Evolutionary conservation across 192 early-diverging fungal species (phyloP), one percentile per base, ranked within the genome.

Genomic region (Neocallimastix lanati): DNA sequence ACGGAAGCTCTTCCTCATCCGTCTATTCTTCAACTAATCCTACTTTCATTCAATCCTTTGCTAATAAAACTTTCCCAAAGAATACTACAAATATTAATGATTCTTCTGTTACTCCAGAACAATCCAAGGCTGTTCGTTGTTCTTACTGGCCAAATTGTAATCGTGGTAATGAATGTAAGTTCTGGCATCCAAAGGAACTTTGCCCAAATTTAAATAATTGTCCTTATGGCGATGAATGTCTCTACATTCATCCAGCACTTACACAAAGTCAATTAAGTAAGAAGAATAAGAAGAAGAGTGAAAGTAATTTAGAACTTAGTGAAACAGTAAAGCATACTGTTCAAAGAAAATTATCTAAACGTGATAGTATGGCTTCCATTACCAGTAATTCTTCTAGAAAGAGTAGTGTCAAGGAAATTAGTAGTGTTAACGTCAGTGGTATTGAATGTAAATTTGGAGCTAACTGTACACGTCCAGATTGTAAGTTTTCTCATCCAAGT

Each of bases 401-500:
- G n/a, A n/a, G n/a, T n/a, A n/a, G n/a, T n/a, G n/a, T 33, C 30
- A 33, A 33, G 11, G 30, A 33, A 33, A 33, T 6, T 11, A 33
- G 11, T 33, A 33, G 11, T 6, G 30, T 33, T 11, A 33, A 33
- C 3, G 3, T 6, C 30, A 33, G 3, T 21, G 40, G 16, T 50
- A 50, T 50, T 21, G 29, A 84, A 76, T 86, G 85, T 81, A 76
- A 77, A 30, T 86, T 78, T 37, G 83, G 82, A n/a, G 82, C 78
- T 29, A 50, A 78, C 28, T 86, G 85, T 76, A 82, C 85, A 4
- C 79, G 81, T 29, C 76, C 83, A 28, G 83, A 84, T 15, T 86
- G 84, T 77, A 77, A 29, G 12, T 86, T 81, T 81, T 79, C 76
- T 25, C 86, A 86, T 81, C 83, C 83, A n/a, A 86, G 80, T 18